Percentiles rank a stretch among this genome's conserved stretches.
Evolutionary conservation across 2,329 filamentous ascomycete genomes (phyloP).

Genomic region (Phaeoacremonium minimum): DNA sequence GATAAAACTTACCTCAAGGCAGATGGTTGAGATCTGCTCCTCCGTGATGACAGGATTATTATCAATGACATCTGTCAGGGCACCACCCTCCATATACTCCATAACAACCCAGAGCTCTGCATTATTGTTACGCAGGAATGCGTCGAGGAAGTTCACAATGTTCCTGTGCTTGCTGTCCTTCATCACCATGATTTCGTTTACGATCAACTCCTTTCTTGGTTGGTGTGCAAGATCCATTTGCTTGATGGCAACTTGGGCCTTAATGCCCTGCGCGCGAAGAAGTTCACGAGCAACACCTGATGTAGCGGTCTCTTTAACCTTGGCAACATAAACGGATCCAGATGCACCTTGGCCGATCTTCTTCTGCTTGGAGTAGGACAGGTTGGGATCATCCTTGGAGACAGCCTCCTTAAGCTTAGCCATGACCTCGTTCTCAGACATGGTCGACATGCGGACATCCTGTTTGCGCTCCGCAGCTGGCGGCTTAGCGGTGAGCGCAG

Average conservation of each 20-base stretch:
- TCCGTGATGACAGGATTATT: conserved; percentile 93
- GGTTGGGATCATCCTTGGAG: conserved; percentile 88
- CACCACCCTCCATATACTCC: conserved; percentile 99
- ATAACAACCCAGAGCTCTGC: conserved; percentile 99
- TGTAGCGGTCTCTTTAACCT: conserved; percentile 83
- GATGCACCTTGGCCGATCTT: conserved; percentile 99
- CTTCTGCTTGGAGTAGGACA: conserved; percentile 98
- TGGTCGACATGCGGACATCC: conserved; percentile 96
- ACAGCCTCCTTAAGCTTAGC: conserved; percentile 90
- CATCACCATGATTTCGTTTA: conserved; percentile 99
- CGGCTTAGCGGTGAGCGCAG: conserved; percentile 81
- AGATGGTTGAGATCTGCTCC: conserved; percentile 97
- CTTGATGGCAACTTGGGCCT: conserved; percentile 95
- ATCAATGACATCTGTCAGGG: conserved; percentile 96
- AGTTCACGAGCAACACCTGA: conserved; percentile 76
- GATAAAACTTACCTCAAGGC: conserved; percentile 81
- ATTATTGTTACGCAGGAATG: conserved; percentile 91
- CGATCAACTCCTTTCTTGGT: conserved; percentile 94
- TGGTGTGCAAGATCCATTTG: conserved; percentile 99
- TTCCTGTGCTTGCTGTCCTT: conserved; percentile 98
- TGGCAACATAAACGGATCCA: conserved; percentile 95
- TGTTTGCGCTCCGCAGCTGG: conserved; percentile 70
- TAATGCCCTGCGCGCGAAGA: conserved; percentile 71
- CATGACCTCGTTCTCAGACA: conserved; percentile 98
- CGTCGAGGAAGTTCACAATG: conserved; percentile 98